Conservation (phyloP, 228 moss, liverwort and hornwort genomes). For the Sphagnum magellanicum region DNA sequence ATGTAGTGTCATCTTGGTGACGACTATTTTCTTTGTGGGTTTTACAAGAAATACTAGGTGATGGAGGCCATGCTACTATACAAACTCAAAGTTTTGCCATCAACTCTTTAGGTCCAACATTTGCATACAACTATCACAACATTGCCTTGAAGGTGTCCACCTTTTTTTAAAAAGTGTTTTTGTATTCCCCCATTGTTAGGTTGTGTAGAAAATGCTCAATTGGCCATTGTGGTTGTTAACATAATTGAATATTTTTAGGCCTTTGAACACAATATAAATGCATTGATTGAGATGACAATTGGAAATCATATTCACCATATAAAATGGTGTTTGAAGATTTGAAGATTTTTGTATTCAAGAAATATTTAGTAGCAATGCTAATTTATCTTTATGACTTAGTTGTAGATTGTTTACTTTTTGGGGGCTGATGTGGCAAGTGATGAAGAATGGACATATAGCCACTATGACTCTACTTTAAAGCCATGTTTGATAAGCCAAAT, state of each 20-base stretch:
- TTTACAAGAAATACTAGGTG: constrained; percentile 73
- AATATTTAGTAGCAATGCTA: not conserved
- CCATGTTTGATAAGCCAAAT: constrained; percentile 23
- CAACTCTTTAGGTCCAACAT: constrained; percentile 97
- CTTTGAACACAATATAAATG: not conserved
- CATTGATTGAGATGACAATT: not conserved
- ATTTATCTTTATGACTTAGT: not conserved
- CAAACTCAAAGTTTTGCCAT: constrained; percentile 96
- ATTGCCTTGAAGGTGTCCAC: constrained; percentile 76
- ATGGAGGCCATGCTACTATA: constrained; percentile 95
- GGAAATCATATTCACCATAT: not conserved
- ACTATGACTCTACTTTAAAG: constrained; percentile 94
- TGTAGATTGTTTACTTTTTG: no score
- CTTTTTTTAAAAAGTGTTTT: not conserved
- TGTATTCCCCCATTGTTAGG: not conserved
- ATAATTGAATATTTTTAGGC: not conserved
- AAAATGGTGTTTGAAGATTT: not conserved
- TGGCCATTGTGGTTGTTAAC: not conserved
- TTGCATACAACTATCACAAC: constrained; percentile 91
- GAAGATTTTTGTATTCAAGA: no score
- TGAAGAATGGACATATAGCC: constrained; percentile 96
- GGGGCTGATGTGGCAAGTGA: constrained; percentile 75
- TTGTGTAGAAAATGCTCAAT: no score
- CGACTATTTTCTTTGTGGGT: not conserved
- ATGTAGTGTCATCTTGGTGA: not conserved